A percentile compares a stretch with the other conserved stretches of the same genome.
These are phyloP conservation scores for Phyllosticta capitalensis DNA, from an alignment of 2,329 filamentous ascomycete species.

Conservation along the genomic window DNA sequence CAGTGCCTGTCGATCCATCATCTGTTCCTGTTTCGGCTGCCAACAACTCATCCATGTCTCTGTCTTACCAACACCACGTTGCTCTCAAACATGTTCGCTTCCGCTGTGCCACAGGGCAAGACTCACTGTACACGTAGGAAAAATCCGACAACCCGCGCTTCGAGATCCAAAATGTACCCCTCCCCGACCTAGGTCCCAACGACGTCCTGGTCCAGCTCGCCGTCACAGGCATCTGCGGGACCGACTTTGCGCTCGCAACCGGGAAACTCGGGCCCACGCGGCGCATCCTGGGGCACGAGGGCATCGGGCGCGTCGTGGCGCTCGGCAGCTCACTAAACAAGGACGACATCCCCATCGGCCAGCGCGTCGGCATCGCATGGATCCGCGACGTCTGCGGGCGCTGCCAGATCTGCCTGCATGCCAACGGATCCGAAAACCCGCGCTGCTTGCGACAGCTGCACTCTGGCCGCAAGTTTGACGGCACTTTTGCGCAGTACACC, in stretches of 20 bases:
- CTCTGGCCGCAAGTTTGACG: slow-evolving; percentile 15
- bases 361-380: slow-evolving; percentile 45
- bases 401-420: slow-evolving; percentile 42
- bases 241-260: slow-evolving; percentile 49
- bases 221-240: slow-evolving; percentile 48
- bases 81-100: background rate
- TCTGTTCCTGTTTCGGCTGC: background rate
- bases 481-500: slow-evolving; percentile 50
- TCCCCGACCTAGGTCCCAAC: slow-evolving; percentile 41
- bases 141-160: slow-evolving; percentile 41
- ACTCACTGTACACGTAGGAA: background rate
- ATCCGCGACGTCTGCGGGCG: slow-evolving; percentile 42
- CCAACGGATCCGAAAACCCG: slow-evolving; percentile 32
- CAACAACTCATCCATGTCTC: background rate
- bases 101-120: background rate
- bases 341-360: slow-evolving; percentile 35
- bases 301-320: slow-evolving; percentile 49
- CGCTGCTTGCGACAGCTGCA: slow-evolving; percentile 23
- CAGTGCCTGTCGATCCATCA: background rate
- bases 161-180: slow-evolving; percentile 37
- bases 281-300: slow-evolving; percentile 43
- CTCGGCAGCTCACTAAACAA: slow-evolving; percentile 44
- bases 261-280: slow-evolving; percentile 39
- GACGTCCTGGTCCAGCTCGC: slow-evolving; percentile 50
- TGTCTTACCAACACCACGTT: background rate